A percentile compares a stretch with the other conserved stretches of the same genome.
Evolutionary conservation across 768 basidiomycete genomes (phyloP).

Genomic region (Leucocoprinus leucothites): DNA sequence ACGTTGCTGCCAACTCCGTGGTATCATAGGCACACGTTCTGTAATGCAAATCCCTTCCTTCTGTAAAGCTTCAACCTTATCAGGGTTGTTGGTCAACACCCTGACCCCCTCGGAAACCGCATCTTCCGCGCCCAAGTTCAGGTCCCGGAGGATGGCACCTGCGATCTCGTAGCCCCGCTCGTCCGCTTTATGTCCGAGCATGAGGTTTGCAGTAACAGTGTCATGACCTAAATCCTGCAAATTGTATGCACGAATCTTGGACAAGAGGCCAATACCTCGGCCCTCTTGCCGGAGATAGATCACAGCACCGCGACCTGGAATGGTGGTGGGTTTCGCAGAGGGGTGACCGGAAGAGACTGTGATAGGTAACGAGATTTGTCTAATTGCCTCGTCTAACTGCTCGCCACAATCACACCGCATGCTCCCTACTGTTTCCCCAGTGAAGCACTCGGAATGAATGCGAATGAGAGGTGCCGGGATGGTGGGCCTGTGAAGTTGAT

Average conservation of each 20-base stretch:
- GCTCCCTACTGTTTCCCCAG: slow-evolving; percentile 95
- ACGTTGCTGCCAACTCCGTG: slow-evolving; percentile 75
- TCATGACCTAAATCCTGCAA: slow-evolving; percentile 97
- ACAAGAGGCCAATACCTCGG: slow-evolving; percentile 91
- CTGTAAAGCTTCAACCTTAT: slow-evolving; percentile 87
- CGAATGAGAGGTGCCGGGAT: slow-evolving; percentile 82
- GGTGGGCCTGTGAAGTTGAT: slow-evolving; percentile 17
- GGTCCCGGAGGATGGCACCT: slow-evolving; percentile 82
- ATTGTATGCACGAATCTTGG: slow-evolving; percentile 97
- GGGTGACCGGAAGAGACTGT: slow-evolving; percentile 35
- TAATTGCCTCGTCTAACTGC: slow-evolving; percentile 96
- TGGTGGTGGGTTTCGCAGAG: slow-evolving; percentile 31
- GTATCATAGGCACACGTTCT: slow-evolving; percentile 93
- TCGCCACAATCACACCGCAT: slow-evolving; percentile 99
- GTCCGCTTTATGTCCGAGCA: slow-evolving; percentile 93
- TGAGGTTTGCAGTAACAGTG: slow-evolving; percentile 95
- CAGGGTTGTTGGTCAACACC: slow-evolving; percentile 96
- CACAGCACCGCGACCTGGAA: slow-evolving; percentile 88
- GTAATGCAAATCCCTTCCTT: slow-evolving; percentile 76
- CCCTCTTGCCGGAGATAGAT: slow-evolving; percentile 97
- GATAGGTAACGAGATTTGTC: slow-evolving; percentile 77
- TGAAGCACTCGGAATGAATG: slow-evolving; percentile 98
- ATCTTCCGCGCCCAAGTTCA: slow-evolving; percentile 63
- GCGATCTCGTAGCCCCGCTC: slow-evolving; percentile 93
- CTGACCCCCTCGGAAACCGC: slow-evolving; percentile 52